Evolutionary conservation across 371 early-diverging fungal species (phyloP).

Genomic region (Apophysomyces trapeziformis): DNA sequence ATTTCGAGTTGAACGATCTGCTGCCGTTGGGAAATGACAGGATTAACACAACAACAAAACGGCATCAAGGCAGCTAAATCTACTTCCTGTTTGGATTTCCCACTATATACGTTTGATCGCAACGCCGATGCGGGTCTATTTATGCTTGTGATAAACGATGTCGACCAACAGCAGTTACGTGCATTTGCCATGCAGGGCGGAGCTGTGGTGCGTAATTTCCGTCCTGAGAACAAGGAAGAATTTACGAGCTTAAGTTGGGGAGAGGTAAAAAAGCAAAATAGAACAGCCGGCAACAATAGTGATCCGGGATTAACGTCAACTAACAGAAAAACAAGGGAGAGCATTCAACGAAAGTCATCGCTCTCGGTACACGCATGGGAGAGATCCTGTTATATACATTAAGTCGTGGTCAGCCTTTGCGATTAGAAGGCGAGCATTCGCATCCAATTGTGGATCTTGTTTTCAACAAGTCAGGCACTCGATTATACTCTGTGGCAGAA

Average conservation of each 20-base stretch:
- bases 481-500: constrained; percentile 56
- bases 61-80: neutral
- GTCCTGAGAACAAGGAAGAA: constrained; percentile 46
- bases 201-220: constrained; percentile 47
- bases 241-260: constrained; percentile 62
- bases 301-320: constrained; percentile 14
- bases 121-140: constrained; percentile 32
- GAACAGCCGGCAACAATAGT: constrained; percentile 19
- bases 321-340: constrained; percentile 26
- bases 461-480: constrained; percentile 46
- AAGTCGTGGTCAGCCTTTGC: constrained; percentile 44
- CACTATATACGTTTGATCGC: constrained; percentile 48
- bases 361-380: constrained; percentile 59
- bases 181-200: constrained; percentile 59
- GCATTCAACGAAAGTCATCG: constrained; percentile 43
- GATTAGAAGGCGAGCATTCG: constrained; percentile 47
- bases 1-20: neutral
- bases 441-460: constrained; percentile 60
- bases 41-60: neutral
- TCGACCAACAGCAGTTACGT: constrained; percentile 59
- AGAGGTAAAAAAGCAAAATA: constrained; percentile 7
- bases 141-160: constrained; percentile 59
- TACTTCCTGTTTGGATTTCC: constrained; percentile 19
- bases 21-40: constrained; percentile 2
- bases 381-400: constrained; percentile 56